Base-by-base conservation (phyloP, 441 rosid genomes). In the Kokia cookei region DNA sequence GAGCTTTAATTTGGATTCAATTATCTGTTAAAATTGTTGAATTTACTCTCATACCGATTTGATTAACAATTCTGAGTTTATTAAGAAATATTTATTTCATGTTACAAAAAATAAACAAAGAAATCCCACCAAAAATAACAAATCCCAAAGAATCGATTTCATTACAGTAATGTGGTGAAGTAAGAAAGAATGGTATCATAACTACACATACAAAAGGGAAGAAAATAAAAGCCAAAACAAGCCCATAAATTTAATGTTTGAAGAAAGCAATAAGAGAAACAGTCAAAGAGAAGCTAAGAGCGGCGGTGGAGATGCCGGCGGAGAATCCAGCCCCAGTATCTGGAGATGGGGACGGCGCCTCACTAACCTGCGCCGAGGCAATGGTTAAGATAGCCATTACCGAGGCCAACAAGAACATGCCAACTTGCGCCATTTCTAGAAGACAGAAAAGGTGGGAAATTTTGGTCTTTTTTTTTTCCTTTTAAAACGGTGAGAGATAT, bases 311-410 rank as follows among this genome's bases (percentile, higher is more conserved):
- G 60, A 69, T 70, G 40, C 74, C 73, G 3, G 65, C 22, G 12
- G 77, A 75, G 35, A 74, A 75, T 2, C 77, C 81, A 32, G 82
- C 82, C 26, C 85, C 82, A 3, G 79, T n/a, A 0, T 45, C 64
- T 2, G 80, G 75, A 4, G 77, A 54, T 9, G 76, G 74, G 1
- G 74, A 81, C 1, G 77, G 74, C 13, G 80, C 66, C 6, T 80
- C 81, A 57, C 65, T 15, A 27, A 77, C 77, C 76, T 82, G 82
- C 7, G 82, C 82, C 0, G 82, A 77, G 53, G 54, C 78, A 24
- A 59, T 80, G 2, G 74, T 4, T 59, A 81, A 74, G 80, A 82
- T 27, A 3, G 78, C 67, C 61, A 75, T 67, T 11, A 74, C 5
- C 57, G 72, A 53, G 53, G 71, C 74, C 51, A 72, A 55, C n/a